Evolutionary conservation across 23 red algal genomes (phyloP), one percentile per base, ranked within the genome.

Genomic region (Agarophyton chilense): DNA sequence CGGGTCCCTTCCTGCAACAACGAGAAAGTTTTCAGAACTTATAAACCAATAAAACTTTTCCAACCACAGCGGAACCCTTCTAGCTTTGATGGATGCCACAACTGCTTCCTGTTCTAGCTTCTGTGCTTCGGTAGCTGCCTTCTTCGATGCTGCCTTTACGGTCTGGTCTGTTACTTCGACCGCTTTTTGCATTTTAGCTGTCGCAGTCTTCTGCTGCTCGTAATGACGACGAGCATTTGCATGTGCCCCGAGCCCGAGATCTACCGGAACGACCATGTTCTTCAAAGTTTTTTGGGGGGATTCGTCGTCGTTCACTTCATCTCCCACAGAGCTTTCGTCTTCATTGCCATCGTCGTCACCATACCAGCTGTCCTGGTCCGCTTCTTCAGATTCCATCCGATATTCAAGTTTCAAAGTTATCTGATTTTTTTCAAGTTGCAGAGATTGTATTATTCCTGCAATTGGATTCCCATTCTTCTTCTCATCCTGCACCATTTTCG

Each of bases 21-120:
- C 81, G 28, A 99, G 97, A 25, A 76, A 96, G 74, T 96, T 96
- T 72, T 99, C 93, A 22, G 92, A 95, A 21, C 90, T 92, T 33
- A 96, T 71, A 53, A 99, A 96, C 88, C 93, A 99, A 52, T 89
- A 78, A 35, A 99, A 99, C 70, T 99, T 99, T 60, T 99, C 97
- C 56, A 96, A 99, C 97, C 97, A 99, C 7, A 76, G 35, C 17
- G 93, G 73, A 71, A 90, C 90, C 42, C 97, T 56, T 56, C 88
- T 84, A 4, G 87, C 93, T 29, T 82, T 77, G 31, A 98, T 92
- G 10, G 86, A 89, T 24, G 96, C 92, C 10, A 86, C 92, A 12
- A 93, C 86, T 21, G 96, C 88, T 64, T 92, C 81, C 14, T 50
- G 56, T 56, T 85, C 91, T 24, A 86, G 64, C 61, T 73, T 79